Conservation (phyloP, 2,329 filamentous ascomycete species). For the Grosmannia huntii region DNA sequence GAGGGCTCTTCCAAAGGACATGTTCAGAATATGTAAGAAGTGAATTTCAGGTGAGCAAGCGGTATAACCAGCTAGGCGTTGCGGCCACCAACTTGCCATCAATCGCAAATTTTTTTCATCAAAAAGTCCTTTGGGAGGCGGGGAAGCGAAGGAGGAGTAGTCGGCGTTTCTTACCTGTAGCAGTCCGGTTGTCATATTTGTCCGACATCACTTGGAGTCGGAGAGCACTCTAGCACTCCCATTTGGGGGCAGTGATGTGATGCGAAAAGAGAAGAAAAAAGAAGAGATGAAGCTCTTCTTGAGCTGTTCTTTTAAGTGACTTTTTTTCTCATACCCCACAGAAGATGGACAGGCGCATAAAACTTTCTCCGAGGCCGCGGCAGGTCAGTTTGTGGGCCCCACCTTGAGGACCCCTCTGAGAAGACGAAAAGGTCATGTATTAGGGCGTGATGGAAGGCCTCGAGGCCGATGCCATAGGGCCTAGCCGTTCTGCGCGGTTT, state of each 20-base stretch:
- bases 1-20: neutral
- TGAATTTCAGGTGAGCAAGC: slow-evolving; percentile 62
- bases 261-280: neutral
- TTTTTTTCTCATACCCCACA: neutral
- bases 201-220: no score
- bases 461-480: neutral
- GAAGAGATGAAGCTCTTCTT: neutral
- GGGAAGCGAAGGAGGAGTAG: slow-evolving; percentile 1
- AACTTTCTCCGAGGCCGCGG: neutral
- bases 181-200: neutral
- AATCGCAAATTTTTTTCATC: slow-evolving; percentile 97
- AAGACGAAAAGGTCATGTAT: neutral
- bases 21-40: slow-evolving; percentile 89
- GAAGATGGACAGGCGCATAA: neutral
- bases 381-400: neutral
- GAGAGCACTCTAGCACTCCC: no score
- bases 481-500: neutral
- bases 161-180: neutral
- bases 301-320: neutral
- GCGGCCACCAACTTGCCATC: slow-evolving; percentile 61
- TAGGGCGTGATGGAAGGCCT: neutral
- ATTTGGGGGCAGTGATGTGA: neutral
- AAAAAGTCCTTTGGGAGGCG: slow-evolving; percentile 24
- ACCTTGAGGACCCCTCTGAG: neutral
- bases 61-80: slow-evolving; percentile 75